Conservation (phyloP, 108 stramenopile species). For the Nannochloropsis gaditana region DNA sequence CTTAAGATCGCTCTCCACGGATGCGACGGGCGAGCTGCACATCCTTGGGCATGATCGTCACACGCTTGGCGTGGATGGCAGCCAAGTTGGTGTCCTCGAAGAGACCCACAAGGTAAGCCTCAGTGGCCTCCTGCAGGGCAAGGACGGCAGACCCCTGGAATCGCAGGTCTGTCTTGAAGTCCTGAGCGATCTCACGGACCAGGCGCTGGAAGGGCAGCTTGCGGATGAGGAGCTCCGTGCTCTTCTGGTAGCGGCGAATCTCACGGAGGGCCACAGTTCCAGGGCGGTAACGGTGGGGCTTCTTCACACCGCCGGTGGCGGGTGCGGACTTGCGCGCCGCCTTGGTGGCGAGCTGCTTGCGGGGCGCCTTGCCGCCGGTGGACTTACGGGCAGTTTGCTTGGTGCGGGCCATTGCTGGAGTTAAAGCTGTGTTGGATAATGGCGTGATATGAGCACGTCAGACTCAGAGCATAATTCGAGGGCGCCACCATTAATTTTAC, state of each 20-base stretch:
- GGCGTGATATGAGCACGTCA: no score
- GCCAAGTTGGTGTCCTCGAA: constrained; percentile 93
- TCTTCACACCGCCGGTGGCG: constrained; percentile 58
- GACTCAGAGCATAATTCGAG: no score
- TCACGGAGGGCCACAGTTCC: constrained; percentile 82
- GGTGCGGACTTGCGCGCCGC: constrained; percentile 65
- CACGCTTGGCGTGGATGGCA: constrained; percentile 90
- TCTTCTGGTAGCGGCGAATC: constrained; percentile 84
- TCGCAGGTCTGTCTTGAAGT: constrained; percentile 58
- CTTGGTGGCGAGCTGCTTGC: constrained; percentile 70
- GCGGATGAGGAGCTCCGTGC: constrained; percentile 81
- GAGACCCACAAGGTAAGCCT: constrained; percentile 59
- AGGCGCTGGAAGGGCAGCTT: constrained; percentile 89
- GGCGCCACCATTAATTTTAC: no score
- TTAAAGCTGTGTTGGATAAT: no score
- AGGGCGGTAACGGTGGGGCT: constrained; percentile 65
- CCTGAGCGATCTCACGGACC: constrained; percentile 63
- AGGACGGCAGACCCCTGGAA: constrained; percentile 91
- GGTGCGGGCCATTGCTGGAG: constrained; percentile 78
- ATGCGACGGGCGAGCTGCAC: constrained; percentile 65
- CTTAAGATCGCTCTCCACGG: constrained; percentile 40
- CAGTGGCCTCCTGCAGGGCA: constrained; percentile 90
- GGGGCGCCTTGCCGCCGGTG: constrained; percentile 91
- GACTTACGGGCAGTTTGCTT: constrained; percentile 97
- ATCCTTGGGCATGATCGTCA: constrained; percentile 96